Base-by-base conservation (phyloP, 768 basidiomycete genomes). In the Boletus barrowsii region DNA sequence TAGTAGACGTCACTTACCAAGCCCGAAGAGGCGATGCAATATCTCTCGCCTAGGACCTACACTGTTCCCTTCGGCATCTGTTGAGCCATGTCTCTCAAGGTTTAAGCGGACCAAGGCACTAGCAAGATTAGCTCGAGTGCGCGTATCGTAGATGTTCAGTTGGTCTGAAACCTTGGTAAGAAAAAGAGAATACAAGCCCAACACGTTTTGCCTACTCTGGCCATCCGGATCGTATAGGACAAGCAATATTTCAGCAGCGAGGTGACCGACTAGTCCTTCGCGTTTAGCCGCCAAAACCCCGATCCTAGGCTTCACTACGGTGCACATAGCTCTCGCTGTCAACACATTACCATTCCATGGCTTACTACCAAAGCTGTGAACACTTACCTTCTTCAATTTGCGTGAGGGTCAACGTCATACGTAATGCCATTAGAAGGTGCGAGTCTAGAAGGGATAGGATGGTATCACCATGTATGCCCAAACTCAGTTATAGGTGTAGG, bases 171-270 rank as follows among this genome's bases (percentile, higher is more conserved):
- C 42, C 8, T 43, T 42, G 24, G 5, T 24, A 9, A 42, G 42
- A 13, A 42, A 26, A 26, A 14, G 42, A 42, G 22, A 24, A 33
- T 2, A 2, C 10, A 30, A 22, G 9, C 37, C 10, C 11, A 37
- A 26, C 2, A 20, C 5, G 13, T 20, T 1, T 1, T 5, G 4
- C 55, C 3, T 42, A 55, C 64, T 36, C 37, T 3, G 45, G 0
- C 56, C 54, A 10, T 33, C 10, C 32, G 32, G 32, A 13, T 33
- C 32, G 2, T 53, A 56, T 1, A 66, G 42, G 6, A 32, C 45
- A 20, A 66, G 54, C 11, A 60, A 40, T 37, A 63, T 51, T 22
- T 66, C 61, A 5, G 61, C 56, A 24, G 64, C 58, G 6, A 66
- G 53, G 41, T 54, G 54, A 20, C 64, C 64, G 22, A 66, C 35